Evolutionary conservation across 371 early-diverging fungal genomes (phyloP), one percentile per base, ranked within the genome.

Genomic region (Mucor saturninus): DNA sequence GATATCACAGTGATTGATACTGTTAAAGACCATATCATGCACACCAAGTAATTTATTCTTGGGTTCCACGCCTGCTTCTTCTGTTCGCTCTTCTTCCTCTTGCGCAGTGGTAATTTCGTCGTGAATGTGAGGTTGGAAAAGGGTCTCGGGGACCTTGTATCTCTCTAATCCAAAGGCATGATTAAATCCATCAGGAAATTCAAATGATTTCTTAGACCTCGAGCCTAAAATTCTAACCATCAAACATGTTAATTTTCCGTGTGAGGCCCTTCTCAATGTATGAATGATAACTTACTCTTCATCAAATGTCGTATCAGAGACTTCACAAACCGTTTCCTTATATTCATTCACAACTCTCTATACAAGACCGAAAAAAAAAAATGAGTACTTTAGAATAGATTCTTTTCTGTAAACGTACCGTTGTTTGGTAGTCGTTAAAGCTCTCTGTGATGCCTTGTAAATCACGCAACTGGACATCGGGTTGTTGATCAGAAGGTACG

Each of bases 121-220:
- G 3, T 40, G 13, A 6, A 51, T 51, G 29, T 59, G 15, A 28
- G 59, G 51, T 29, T 59, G 39, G 77, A 96, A 98, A 52, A 98
- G 71, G 7, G 87, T 77, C 72, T 98, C 99, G 2, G 94, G 91
- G 7, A 89, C 66, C 56, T 80, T 80, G 71, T 87, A 97, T 39
- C 98, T 84, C 59, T 94, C 91, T n/a, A 83, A 58, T 31, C 92
- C 94, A 76, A 95, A 91, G 14, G 83, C 71, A 62, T 85, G 74
- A 70, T 95, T 97, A 77, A 88, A 98, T 21, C 99, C 99, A 65
- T 94, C 92, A 28, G 97, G 93, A 67, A 98, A 95, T 80, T 98
- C 99, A 69, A 89, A 96, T 30, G 91, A 79, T 66, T 89, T 91
- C 63, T 86, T 83, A 35, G 92, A 90, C 26, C 88, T 81, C 26